A percentile compares a stretch with the other conserved stretches of the same genome.
These are phyloP conservation scores for Viola pubescens DNA, from an alignment of 441 rosid genomes.

Conservation along the genomic window DNA sequence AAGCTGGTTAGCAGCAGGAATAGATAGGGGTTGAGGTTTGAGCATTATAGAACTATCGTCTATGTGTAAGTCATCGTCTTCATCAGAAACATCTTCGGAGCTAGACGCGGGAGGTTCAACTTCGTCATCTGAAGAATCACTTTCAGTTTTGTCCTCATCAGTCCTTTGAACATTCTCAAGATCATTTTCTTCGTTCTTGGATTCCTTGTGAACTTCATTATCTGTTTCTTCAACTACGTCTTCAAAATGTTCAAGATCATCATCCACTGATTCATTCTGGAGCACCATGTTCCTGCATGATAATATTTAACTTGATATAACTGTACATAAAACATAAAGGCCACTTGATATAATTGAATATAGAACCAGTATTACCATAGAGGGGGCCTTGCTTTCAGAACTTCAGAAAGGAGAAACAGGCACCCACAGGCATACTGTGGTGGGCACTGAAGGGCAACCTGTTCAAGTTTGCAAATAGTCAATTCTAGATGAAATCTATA, in stretches of 20 bases:
- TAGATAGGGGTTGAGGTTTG: conserved; percentile 23
- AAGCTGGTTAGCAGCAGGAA: conserved; percentile 24
- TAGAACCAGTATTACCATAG: conserved; percentile 49
- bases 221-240: conserved; percentile 69
- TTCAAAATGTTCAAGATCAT: conserved; percentile 79
- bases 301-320: not conserved
- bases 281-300: conserved; percentile 69
- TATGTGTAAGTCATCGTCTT: conserved; percentile 40
- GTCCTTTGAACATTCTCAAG: conserved; percentile 38
- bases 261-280: conserved; percentile 70
- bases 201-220: conserved; percentile 20
- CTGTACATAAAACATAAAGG: too few relatives aligned
- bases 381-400: conserved; percentile 81
- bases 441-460: conserved; percentile 96
- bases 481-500: not conserved
- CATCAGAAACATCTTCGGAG: too few relatives aligned
- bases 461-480: conserved; percentile 19
- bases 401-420: conserved; percentile 90
- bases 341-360: not conserved
- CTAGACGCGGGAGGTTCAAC: too few relatives aligned
- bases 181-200: conserved; percentile 29
- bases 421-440: conserved; percentile 93
- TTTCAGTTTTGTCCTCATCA: conserved; percentile 28
- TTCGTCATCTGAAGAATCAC: conserved; percentile 58
- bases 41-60: conserved; percentile 29